Evolutionary conservation across 441 rosid species (phyloP).

Genomic region (Geranium incanum): DNA sequence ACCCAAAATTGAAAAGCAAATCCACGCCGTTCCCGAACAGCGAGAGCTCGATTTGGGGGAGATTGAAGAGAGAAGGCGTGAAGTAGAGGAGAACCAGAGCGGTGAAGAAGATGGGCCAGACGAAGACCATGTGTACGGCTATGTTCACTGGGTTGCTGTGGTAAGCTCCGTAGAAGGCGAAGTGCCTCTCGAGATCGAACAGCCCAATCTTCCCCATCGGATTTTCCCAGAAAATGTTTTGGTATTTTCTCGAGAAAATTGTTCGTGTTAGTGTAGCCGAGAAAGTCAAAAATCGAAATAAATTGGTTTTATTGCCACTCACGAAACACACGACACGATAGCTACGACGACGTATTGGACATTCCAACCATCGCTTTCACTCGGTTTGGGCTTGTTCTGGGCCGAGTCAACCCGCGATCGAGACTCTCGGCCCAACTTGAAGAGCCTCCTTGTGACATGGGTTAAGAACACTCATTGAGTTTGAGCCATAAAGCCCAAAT

Average conservation of each 20-base stretch:
- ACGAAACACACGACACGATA: background rate
- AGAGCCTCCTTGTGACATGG: background rate
- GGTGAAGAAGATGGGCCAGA: conserved; percentile 61
- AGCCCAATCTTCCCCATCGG: conserved; percentile 36
- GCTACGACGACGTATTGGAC: background rate
- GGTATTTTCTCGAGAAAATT: conserved; percentile 11
- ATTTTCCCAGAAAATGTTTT: background rate
- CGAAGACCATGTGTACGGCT: conserved; percentile 43
- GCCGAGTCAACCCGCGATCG: background rate
- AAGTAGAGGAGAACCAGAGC: conserved; percentile 41
- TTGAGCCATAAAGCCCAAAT: too few relatives aligned
- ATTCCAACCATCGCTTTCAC: background rate
- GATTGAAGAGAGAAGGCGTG: conserved; percentile 37
- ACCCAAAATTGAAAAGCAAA: conserved; percentile 43
- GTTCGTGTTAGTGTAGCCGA: background rate
- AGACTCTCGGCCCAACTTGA: background rate
- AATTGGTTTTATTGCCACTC: background rate
- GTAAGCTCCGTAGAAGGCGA: conserved; percentile 58
- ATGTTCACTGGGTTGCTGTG: conserved; percentile 49
- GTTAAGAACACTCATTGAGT: background rate
- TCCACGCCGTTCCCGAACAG: conserved; percentile 24
- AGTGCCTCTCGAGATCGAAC: conserved; percentile 56
- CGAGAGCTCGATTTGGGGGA: conserved; percentile 25
- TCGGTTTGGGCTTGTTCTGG: background rate
- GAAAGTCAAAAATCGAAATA: too few relatives aligned